These are phyloP conservation scores for Pseudocercospora ulei DNA, from an alignment of 2,329 filamentous ascomycete genomes.

Conservation along the genomic window DNA sequence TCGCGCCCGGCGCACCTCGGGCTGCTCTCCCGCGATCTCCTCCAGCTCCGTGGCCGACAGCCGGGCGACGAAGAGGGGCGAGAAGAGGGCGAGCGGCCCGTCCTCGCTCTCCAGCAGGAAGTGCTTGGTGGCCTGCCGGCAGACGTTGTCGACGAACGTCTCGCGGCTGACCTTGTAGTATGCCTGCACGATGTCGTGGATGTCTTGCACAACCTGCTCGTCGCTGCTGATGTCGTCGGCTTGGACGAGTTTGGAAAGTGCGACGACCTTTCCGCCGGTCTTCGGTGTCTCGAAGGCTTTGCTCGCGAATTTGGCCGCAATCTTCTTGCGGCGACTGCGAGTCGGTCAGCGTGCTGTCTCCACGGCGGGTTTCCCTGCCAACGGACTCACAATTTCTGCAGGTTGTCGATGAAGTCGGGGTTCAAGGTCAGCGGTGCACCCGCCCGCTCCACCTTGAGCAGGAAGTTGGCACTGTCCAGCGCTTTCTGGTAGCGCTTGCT, in stretches of 20 bases:
- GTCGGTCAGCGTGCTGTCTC: slow-evolving; percentile 11
- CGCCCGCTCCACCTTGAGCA: slow-evolving; percentile 46
- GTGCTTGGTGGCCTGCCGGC: slow-evolving; percentile 49
- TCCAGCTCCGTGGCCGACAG: slow-evolving; percentile 45
- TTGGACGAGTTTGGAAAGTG: slow-evolving; percentile 22
- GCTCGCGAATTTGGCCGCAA: slow-evolving; percentile 10
- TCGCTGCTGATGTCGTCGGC: slow-evolving; percentile 33
- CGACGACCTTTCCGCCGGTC: slow-evolving; percentile 16
- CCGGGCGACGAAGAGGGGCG: slow-evolving; percentile 42
- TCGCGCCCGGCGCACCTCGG: slow-evolving; percentile 37
- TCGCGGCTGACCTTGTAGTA: slow-evolving; percentile 51
- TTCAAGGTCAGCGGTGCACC: slow-evolving; percentile 46
- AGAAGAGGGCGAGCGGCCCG: slow-evolving; percentile 48
- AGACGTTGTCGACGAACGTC: slow-evolving; percentile 55
- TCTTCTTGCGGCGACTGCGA: slow-evolving; percentile 20
- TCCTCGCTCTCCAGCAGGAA: slow-evolving; percentile 44
- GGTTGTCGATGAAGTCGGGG: slow-evolving; percentile 44
- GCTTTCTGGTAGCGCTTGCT: slow-evolving; percentile 41
- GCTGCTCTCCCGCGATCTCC: slow-evolving; percentile 51
- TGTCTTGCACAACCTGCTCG: slow-evolving; percentile 41
- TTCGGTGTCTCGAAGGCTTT: slow-evolving; percentile 11
- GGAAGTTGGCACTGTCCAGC: slow-evolving; percentile 43
- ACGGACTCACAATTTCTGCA: slow-evolving; percentile 36
- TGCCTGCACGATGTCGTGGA: slow-evolving; percentile 50
- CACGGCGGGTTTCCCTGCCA: no score